Conservation (phyloP, 306 rosid genomes). For the Trifolium subterraneum region DNA sequence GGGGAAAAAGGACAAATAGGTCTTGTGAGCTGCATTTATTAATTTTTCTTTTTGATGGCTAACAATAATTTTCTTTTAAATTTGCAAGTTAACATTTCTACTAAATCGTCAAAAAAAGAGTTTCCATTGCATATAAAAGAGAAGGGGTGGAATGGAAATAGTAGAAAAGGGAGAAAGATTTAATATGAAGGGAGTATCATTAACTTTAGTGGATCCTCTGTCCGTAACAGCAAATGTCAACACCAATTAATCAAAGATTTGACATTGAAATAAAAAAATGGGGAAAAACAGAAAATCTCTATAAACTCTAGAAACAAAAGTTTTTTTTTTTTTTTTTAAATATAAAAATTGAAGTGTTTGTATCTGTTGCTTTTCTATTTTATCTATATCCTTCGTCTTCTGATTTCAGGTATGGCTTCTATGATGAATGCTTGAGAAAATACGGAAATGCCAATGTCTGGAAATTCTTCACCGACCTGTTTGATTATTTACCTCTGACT, state of each 20-base stretch:
- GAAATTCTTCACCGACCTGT: slow-evolving; percentile 88
- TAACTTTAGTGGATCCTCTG: neutral
- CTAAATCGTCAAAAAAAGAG: too few species aligned
- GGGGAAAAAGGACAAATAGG: neutral
- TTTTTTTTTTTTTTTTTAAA: neutral
- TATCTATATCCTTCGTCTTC: slow-evolving; percentile 31
- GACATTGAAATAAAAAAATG: neutral
- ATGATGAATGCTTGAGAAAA: slow-evolving; percentile 97
- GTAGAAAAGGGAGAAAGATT: too few species aligned
- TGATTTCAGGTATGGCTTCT: slow-evolving; percentile 90
- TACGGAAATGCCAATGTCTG: slow-evolving; percentile 98
- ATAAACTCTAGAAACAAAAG: neutral
- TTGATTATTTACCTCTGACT: slow-evolving; percentile 95
- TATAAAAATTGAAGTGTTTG: neutral
- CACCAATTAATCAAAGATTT: slow-evolving; percentile 17
- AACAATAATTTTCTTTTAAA: too few species aligned
- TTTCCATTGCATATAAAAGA: too few species aligned
- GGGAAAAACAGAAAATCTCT: neutral
- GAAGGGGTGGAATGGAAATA: too few species aligned
- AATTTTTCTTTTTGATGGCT: too few species aligned
- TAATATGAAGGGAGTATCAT: too few species aligned
- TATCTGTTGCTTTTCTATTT: slow-evolving; percentile 24
- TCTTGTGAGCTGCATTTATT: neutral
- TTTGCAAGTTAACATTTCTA: too few species aligned
- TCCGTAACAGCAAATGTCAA: neutral